Evolutionary conservation across 148 eudicot genomes (phyloP).

Genomic region (Simmondsia chinensis): DNA sequence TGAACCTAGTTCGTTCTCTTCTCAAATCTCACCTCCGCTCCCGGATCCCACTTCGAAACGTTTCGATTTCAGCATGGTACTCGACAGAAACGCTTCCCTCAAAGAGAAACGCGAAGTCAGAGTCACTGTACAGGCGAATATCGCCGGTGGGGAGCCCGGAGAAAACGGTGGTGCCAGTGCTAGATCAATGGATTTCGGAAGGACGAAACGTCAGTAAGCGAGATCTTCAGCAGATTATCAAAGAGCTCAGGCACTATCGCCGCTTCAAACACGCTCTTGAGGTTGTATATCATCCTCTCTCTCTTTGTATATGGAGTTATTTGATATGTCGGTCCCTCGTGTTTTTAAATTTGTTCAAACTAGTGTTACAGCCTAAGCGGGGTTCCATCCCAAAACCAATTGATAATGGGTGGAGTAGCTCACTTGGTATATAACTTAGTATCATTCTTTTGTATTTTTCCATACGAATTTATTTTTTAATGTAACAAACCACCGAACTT

Average conservation of each 20-base stretch:
- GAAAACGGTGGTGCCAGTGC: conserved; percentile 19
- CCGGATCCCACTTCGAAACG: background rate
- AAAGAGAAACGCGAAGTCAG: background rate
- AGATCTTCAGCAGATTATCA: conserved; percentile 12
- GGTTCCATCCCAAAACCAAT: too few relatives aligned
- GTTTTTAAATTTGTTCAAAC: background rate
- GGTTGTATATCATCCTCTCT: conserved; percentile 7
- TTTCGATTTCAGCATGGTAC: background rate
- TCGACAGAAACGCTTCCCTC: background rate
- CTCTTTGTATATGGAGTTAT: background rate
- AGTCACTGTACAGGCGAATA: conserved; percentile 22
- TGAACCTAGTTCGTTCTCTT: too few relatives aligned
- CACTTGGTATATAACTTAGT: too few relatives aligned
- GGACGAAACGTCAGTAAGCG: conserved; percentile 8
- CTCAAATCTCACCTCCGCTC: too few relatives aligned
- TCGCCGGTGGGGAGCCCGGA: conserved; percentile 11
- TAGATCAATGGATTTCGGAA: conserved; percentile 26
- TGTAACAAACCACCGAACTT: too few relatives aligned
- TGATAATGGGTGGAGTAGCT: too few relatives aligned
- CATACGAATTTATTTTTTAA: too few relatives aligned
- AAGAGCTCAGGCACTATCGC: conserved; percentile 14
- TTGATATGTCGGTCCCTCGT: background rate
- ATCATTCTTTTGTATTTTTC: too few relatives aligned
- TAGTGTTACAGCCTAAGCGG: background rate
- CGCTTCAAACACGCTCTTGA: conserved; percentile 31